Percentiles rank a stretch among this genome's conserved stretches.
phyloP scores from a whole-genome alignment of 2,329 filamentous ascomycete species.

The Epichloe brachyelytri region DNA sequence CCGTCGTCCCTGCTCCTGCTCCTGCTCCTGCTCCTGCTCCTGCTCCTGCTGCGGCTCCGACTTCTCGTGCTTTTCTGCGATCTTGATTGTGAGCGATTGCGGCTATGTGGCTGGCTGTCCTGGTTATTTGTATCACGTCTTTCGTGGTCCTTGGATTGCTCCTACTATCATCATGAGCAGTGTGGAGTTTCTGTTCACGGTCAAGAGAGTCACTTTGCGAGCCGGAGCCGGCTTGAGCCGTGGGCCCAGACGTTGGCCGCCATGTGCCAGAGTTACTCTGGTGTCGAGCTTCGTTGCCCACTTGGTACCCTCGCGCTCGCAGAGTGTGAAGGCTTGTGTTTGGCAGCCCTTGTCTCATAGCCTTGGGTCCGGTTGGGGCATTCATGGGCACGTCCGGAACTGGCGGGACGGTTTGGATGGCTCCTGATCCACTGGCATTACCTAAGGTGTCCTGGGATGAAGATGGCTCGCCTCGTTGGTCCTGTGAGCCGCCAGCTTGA shows the following conservation, averaged over 20 bases:
- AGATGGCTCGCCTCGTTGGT: slow-evolving; percentile 10
- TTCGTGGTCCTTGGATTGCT: slow-evolving; percentile 15
- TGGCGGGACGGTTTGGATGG: slow-evolving; percentile 20
- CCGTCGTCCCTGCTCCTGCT: slow-evolving; percentile 13
- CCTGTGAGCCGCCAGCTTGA: slow-evolving; percentile 9
- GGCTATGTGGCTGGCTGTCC: slow-evolving; percentile 9
- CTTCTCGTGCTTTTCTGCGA: slow-evolving; percentile 21
- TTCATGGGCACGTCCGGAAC: slow-evolving; percentile 41
- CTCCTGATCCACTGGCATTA: slow-evolving; percentile 15
- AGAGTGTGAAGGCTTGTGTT: slow-evolving; percentile 65
- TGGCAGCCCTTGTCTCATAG: slow-evolving; percentile 79
- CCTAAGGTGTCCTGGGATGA: slow-evolving; percentile 18
- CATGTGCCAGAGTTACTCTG: slow-evolving; percentile 10
- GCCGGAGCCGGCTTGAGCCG: slow-evolving; percentile 7
- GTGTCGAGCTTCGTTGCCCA: slow-evolving; percentile 28
- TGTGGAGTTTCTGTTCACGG: slow-evolving; percentile 24
- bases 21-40: slow-evolving; percentile 9
- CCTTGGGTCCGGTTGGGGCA: slow-evolving; percentile 86
- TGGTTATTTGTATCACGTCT: slow-evolving; percentile 13
- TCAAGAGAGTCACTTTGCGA: slow-evolving; percentile 37
- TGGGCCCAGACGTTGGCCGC: slow-evolving; percentile 4
- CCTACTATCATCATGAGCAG: slow-evolving; percentile 16
- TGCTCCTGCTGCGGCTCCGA: slow-evolving; percentile 13
- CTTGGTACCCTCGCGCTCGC: slow-evolving; percentile 38
- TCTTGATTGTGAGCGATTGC: slow-evolving; percentile 19